Conservation (phyloP, 306 rosid species). For the Trifolium pratense region DNA sequence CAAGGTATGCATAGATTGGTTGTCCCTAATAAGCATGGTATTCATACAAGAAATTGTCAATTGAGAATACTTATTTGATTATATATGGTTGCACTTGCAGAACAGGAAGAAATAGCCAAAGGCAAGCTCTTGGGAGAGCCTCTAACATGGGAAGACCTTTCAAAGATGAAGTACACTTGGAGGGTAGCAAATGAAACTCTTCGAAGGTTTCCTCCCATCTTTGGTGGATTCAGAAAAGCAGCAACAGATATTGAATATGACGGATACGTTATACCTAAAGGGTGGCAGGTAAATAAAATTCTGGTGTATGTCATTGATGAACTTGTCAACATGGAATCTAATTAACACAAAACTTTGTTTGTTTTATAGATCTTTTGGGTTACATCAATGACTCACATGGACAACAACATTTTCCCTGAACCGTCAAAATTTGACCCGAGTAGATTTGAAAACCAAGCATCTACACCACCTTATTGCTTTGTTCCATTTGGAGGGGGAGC, state of each 20-base stretch:
- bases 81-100: slow-evolving; percentile 47
- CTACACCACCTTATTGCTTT: slow-evolving; percentile 67
- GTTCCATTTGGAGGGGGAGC: slow-evolving; percentile 76
- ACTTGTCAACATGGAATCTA: slow-evolving; percentile 11
- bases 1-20: slow-evolving; percentile 55
- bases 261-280: slow-evolving; percentile 76
- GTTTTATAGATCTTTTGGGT: slow-evolving; percentile 72
- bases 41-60: not conserved
- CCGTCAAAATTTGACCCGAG: slow-evolving; percentile 75
- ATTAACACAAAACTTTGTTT: not conserved
- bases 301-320: not conserved
- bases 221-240: slow-evolving; percentile 66
- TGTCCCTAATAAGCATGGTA: not conserved
- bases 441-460: slow-evolving; percentile 66
- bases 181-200: slow-evolving; percentile 75
- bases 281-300: slow-evolving; percentile 78
- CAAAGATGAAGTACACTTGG: slow-evolving; percentile 90
- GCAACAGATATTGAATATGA: slow-evolving; percentile 59
- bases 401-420: slow-evolving; percentile 57
- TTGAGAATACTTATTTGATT: not conserved
- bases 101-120: slow-evolving; percentile 70
- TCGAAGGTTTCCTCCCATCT: slow-evolving; percentile 67
- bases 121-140: slow-evolving; percentile 58
- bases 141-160: slow-evolving; percentile 78
- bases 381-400: slow-evolving; percentile 74